Evolutionary conservation across 306 rosid genomes (phyloP).

Genomic region (Benincasa hispida): DNA sequence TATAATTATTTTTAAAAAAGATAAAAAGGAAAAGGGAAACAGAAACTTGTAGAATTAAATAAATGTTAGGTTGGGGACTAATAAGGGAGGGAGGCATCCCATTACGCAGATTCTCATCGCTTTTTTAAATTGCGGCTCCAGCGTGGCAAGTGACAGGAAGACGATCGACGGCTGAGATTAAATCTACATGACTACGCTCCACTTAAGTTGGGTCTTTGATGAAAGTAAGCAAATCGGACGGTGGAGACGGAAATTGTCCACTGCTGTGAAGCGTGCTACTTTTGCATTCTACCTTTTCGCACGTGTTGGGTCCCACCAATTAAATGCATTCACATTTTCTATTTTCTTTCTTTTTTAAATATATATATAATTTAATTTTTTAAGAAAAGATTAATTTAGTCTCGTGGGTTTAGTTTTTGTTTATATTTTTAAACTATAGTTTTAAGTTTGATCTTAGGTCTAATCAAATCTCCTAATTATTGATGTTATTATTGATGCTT

Average conservation of each 20-base stretch:
- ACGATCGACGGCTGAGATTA: neutral
- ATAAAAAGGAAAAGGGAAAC: too few relatives aligned
- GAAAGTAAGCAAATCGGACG: neutral
- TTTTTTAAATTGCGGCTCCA: conserved; percentile 4
- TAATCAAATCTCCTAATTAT: too few relatives aligned
- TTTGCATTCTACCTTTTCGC: neutral
- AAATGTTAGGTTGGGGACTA: neutral
- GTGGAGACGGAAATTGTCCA: neutral
- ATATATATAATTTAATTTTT: neutral
- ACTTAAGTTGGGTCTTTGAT: neutral
- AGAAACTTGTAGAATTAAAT: neutral
- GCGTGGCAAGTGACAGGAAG: neutral
- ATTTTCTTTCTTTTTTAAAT: too few relatives aligned
- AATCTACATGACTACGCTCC: neutral
- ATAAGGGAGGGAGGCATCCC: neutral
- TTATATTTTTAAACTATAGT: too few relatives aligned
- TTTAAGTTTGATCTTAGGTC: too few relatives aligned
- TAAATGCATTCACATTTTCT: neutral
- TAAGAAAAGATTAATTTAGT: too few relatives aligned
- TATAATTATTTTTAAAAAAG: too few relatives aligned
- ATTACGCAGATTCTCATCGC: neutral
- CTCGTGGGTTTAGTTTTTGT: neutral
- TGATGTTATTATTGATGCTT: too few relatives aligned
- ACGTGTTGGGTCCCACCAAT: conserved; percentile 4
- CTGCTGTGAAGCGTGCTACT: conserved; percentile 1